Base-by-base conservation (phyloP, 148 eudicot species). In the Silene conica region DNA sequence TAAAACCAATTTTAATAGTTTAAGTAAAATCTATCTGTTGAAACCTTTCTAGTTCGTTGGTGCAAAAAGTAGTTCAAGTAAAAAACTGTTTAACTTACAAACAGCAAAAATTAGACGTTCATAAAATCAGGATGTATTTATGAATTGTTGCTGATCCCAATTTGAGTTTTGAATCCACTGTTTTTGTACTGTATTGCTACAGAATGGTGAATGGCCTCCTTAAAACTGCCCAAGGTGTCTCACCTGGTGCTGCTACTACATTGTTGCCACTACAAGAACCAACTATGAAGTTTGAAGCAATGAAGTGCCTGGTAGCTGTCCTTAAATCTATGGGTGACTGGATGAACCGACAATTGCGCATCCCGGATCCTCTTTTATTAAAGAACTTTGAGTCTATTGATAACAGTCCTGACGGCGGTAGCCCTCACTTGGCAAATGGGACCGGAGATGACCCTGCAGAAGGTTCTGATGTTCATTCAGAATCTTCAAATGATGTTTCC, bases 171-270 rank as follows among this genome's bases (percentile, higher is more conserved):
- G 25, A 26, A 23, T 19, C 46, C 12, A 21, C 21, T 50, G 43
- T 67, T 8, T 71, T 52, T 18, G 52, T 72, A 60, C 78, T 73
- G 1, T 68, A 73, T 46, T 41, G 19, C 77, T 84, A 70, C 90
- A 96, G 99, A 86, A 89, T 92, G 96, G 97, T 96, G 72, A 96
- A 92, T 84, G 99, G 99, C 74, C 99, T 96, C 81, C 95, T 92
- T 73, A 96, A 96, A 88, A 96, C 99, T 81, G 97, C 97, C 79
- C 99, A 96, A 88, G 99, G 99, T 41, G 96, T 92, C 52, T 92
- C 96, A 66, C 90, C 97, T 81, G 99, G 99, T 77, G 86, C 76
- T 73, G 72, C 81, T 56, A 92, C 92, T 71, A 86, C 99, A 54
- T 79, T 96, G 77, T 78, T 90, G 91, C 97, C 96, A 23, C 94